Evolutionary conservation across 1,284 basidiomycete species (phyloP).

Genomic region (Sphaerobolus stellatus): DNA sequence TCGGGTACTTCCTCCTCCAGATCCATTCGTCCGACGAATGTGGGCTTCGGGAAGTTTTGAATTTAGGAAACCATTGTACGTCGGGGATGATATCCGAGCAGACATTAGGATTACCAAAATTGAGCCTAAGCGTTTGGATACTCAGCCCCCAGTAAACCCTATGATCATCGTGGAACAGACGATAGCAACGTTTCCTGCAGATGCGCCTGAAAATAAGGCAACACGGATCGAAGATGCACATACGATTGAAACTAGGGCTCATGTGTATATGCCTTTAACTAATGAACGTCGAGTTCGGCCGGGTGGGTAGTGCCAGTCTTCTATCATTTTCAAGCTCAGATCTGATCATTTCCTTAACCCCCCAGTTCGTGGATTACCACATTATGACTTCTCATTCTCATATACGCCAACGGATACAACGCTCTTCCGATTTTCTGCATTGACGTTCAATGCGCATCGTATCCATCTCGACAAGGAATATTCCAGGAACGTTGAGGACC

Average conservation of each 20-base stretch:
- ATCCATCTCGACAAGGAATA: constrained; percentile 76
- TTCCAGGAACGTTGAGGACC: constrained; percentile 66
- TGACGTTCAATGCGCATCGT: constrained; percentile 77
- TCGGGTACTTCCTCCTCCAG: constrained; percentile 66
- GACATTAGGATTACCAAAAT: constrained; percentile 52
- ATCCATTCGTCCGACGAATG: constrained; percentile 77
- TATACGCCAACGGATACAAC: constrained; percentile 70
- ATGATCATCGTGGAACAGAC: constrained; percentile 80
- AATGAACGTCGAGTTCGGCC: constrained; percentile 36
- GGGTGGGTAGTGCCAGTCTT: constrained; percentile 36
- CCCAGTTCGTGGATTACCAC: constrained; percentile 37
- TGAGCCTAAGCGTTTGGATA: constrained; percentile 65
- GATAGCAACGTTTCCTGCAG: constrained; percentile 36
- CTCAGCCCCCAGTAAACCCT: constrained; percentile 49
- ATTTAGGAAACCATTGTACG: constrained; percentile 48
- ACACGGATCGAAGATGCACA: constrained; percentile 35
- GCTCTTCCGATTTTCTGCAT: constrained; percentile 80
- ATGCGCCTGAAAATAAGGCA: constrained; percentile 34
- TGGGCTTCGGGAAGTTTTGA: constrained; percentile 77
- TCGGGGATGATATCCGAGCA: constrained; percentile 57
- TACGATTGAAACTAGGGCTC: constrained; percentile 67
- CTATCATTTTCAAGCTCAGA: no score
- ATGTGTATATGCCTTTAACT: constrained; percentile 63
- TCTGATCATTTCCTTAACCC: neutral
- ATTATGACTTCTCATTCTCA: constrained; percentile 57